Percentiles rank a stretch among this genome's conserved stretches.
phyloP scores from a whole-genome alignment of 2,329 filamentous ascomycete genomes.

The Cytospora piceae region DNA sequence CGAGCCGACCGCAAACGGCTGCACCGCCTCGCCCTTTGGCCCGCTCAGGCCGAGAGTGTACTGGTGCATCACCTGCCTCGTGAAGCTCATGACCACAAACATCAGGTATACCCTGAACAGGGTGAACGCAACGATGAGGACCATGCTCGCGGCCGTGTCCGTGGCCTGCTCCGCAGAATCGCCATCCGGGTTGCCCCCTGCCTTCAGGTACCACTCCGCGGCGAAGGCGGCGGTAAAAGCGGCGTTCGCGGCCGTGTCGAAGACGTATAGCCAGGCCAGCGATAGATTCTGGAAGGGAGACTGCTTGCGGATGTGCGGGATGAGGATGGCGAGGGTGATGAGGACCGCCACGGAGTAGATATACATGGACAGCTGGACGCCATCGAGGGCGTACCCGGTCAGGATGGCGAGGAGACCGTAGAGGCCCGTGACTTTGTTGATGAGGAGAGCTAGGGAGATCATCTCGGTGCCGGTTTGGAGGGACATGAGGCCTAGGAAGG shows the following conservation, averaged over 20 bases:
- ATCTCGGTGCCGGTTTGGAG: slow-evolving; percentile 86
- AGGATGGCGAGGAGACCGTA: slow-evolving; percentile 89
- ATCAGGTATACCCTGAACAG: slow-evolving; percentile 81
- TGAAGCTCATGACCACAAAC: slow-evolving; percentile 81
- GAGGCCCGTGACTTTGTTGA: slow-evolving; percentile 91
- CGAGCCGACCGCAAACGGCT: slow-evolving; percentile 69
- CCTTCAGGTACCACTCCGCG: slow-evolving; percentile 80
- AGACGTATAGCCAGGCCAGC: slow-evolving; percentile 81
- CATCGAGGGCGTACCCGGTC: slow-evolving; percentile 81
- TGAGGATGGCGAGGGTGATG: slow-evolving; percentile 67
- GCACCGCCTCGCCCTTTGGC: slow-evolving; percentile 30
- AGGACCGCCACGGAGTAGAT: slow-evolving; percentile 80
- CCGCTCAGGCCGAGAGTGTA: slow-evolving; percentile 55
- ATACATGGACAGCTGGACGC: slow-evolving; percentile 88
- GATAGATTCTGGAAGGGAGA: slow-evolving; percentile 78
- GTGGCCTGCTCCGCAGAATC: slow-evolving; percentile 43
- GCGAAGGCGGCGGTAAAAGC: slow-evolving; percentile 83
- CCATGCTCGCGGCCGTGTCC: slow-evolving; percentile 74
- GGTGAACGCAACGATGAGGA: slow-evolving; percentile 74
- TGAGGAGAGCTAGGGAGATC: slow-evolving; percentile 78
- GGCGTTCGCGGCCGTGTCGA: slow-evolving; percentile 82
- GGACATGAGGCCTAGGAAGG: slow-evolving; percentile 83
- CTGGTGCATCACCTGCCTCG: slow-evolving; percentile 74
- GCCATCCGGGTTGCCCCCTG: slow-evolving; percentile 29
- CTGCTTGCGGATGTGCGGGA: slow-evolving; percentile 79